phyloP scores from a whole-genome alignment of 106 monocot species.

The Dioscorea dumetorum region DNA sequence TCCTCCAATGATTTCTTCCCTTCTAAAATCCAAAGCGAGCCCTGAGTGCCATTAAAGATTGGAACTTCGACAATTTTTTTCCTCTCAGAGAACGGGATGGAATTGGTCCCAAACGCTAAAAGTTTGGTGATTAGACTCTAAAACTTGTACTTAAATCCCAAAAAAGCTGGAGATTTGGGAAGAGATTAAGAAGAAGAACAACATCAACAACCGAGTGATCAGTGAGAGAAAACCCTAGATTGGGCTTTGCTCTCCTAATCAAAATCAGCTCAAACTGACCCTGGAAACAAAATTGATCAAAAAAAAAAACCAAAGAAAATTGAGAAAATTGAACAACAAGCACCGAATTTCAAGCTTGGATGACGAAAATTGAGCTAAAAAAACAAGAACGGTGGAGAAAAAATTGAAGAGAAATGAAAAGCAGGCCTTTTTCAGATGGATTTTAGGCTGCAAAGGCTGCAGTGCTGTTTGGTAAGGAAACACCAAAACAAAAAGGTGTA shows the following conservation, averaged over 20 bases:
- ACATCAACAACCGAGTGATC: too few species aligned
- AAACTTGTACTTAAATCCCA: too few species aligned
- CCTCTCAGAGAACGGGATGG: too few species aligned
- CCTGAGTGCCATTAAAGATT: too few species aligned
- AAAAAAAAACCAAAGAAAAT: not conserved
- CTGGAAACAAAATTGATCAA: not conserved
- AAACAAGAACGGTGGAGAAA: not conserved
- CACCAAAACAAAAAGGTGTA: not conserved
- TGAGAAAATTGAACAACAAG: not conserved
- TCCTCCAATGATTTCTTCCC: too few species aligned
- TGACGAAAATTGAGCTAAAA: not conserved
- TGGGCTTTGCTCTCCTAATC: not conserved
- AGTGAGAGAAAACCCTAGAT: not conserved
- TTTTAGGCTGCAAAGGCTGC: not conserved
- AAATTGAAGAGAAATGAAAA: not conserved
- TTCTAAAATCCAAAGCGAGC: too few species aligned
- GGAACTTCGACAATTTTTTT: too few species aligned
- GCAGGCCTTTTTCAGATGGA: not conserved
- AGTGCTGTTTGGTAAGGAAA: not conserved
- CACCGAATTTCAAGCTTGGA: not conserved
- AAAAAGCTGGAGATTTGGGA: too few species aligned
- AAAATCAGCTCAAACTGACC: conserved; percentile 1
- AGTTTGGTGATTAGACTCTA: too few species aligned
- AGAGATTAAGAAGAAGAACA: too few species aligned
- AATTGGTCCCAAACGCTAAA: too few species aligned